These are phyloP conservation scores for Phytopythium montanum DNA, from an alignment of 352 stramenopile species.

Conservation along the genomic window DNA sequence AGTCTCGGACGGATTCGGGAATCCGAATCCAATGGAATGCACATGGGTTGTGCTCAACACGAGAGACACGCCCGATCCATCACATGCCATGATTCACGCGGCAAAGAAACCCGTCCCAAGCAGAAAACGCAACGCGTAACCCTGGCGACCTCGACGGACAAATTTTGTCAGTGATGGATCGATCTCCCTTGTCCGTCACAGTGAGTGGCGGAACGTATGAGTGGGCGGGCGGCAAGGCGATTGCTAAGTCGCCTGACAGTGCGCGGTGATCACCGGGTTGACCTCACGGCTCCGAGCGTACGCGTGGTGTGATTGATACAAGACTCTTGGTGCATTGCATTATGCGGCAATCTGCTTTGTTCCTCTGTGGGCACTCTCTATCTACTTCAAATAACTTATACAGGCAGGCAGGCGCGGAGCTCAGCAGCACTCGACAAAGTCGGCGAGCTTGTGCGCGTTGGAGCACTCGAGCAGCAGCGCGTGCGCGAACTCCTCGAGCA, in stretches of 20 bases:
- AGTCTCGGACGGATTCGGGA: too few relatives aligned
- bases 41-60: conserved; percentile 9
- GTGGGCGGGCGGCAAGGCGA: too few relatives aligned
- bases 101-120: conserved; percentile 3
- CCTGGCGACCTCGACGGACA: not conserved
- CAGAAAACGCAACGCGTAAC: not conserved
- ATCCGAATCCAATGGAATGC: too few relatives aligned
- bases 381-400: conserved; percentile 12
- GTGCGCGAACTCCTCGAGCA: conserved; percentile 78
- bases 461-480: conserved; percentile 68
- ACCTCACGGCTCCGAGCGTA: too few relatives aligned
- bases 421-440: conserved; percentile 55
- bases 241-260: not conserved
- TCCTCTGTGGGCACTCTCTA: not conserved
- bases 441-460: conserved; percentile 65
- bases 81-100: not conserved
- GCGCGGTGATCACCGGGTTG: too few relatives aligned
- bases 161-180: not conserved
- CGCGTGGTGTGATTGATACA: not conserved
- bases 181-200: too few relatives aligned
- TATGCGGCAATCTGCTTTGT: not conserved
- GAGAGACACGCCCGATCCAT: conserved; percentile 3
- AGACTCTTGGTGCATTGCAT: not conserved
- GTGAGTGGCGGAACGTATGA: too few relatives aligned
- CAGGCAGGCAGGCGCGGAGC: not conserved